Base-by-base conservation (phyloP, 2,329 filamentous ascomycete genomes). In the Triangularia setosa region DNA sequence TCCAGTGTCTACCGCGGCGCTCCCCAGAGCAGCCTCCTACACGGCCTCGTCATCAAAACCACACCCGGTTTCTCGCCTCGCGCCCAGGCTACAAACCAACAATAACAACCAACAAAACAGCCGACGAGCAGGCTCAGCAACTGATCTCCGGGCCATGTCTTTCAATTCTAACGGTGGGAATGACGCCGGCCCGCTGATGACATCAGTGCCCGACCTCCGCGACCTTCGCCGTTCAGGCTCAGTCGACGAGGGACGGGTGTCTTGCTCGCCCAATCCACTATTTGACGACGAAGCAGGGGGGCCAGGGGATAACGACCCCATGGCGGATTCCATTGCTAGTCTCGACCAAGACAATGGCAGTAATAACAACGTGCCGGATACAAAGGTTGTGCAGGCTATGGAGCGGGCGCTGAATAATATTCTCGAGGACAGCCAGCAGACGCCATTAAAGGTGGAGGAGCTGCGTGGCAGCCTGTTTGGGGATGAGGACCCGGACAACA, bases 361-460 rank as follows among this genome's bases (percentile, higher is more conserved):
- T 48, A 27, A 27, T 27, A 60, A n/a, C n/a, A 81, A 84, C 9
- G 82, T 82, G 64, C 89, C 90, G 5, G 90, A 97, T 72, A 90
- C 85, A 0, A 85, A 89, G 65, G 90, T 97, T 27, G 93, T 99
- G 5, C 87, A 96, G 77, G 94, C 92, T 3, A 94, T 99, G 85
- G 93, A 98, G 75, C 87, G 91, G 69, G 95, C 93, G 16, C 81
- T 99, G 58, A 96, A 90, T 69, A 91, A 93, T 68, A 99, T 99
- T 67, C 90, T 99, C 81, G 92, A 92, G 69, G 88, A 93, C 69
- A 86, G 90, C 57, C 87, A 82, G 33, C 84, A 35, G 14, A 25
- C 58, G 7, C 28, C 84, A 14, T 79, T 90, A 58, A 86, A 85
- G 21, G 83, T 85, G 1, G 87, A 89, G 69, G 87, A 89, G 68